Conservation (phyloP, 768 basidiomycete species). For the Multifurca ochricompacta region DNA sequence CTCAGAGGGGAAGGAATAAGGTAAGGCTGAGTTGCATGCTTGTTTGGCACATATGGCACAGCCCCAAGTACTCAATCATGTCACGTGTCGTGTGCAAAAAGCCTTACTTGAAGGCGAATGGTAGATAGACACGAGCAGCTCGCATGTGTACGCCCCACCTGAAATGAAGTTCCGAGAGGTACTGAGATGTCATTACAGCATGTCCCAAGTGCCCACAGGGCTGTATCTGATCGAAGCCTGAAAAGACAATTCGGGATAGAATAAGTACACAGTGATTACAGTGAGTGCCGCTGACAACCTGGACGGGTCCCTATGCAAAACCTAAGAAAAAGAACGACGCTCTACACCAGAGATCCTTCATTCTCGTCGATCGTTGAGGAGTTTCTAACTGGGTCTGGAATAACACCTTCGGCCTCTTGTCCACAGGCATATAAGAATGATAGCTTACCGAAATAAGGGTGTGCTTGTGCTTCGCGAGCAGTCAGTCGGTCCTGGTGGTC, state of each 20-base stretch:
- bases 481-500: constrained; percentile 97
- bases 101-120: background rate
- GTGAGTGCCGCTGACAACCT: constrained; percentile 14
- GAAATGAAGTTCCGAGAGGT: background rate
- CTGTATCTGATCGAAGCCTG: constrained; percentile 12
- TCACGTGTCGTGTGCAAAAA: background rate
- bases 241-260: constrained; percentile 15
- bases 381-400: constrained; percentile 60
- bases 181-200: constrained; percentile 15
- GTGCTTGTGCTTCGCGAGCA: constrained; percentile 85
- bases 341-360: constrained; percentile 41
- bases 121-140: background rate
- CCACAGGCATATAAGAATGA: constrained; percentile 14
- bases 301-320: constrained; percentile 6
- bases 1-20: background rate
- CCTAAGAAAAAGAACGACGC: constrained; percentile 10
- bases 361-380: constrained; percentile 50
- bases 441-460: constrained; percentile 80
- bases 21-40: background rate
- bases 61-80: background rate
- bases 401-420: constrained; percentile 20
- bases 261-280: constrained; percentile 20
- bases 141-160: background rate
- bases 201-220: constrained; percentile 11
- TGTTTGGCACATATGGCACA: background rate